Base-by-base conservation (phyloP, 2,329 filamentous ascomycete species). In the Whalleya microplaca region DNA sequence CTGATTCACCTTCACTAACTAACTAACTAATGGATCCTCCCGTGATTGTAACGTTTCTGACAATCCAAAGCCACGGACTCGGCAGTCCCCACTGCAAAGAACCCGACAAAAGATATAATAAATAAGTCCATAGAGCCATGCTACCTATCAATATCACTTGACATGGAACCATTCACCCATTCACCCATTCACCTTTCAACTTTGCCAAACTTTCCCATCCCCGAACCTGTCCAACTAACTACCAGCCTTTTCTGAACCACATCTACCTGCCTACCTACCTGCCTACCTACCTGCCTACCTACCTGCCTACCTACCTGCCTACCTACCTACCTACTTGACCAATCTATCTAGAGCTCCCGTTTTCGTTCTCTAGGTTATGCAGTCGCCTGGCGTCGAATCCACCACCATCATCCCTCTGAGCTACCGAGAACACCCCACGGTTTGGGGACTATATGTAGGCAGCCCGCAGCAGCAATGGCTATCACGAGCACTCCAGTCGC, bases 11-110 rank as follows among this genome's bases (percentile, higher is more conserved):
- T 46, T 32, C 52, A 51, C 52, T 60, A 58, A 53, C 60, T 55
- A 60, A 51, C 52, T 60, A 58, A 53, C 60, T 55, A 60, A 63
- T 63, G 18, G 57, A 58, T 46, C 58, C 56, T 62, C 64, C 62
- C 66, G 65, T 60, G 55, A 58, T 58, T 69, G 66, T 66, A 69
- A 68, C 66, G 66, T 69, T 68, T 64, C 66, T 61, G 59, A 61
- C 54, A 55, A 55, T 55, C 56, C 61, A 52, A 53, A 54, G 46
- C 42, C 50, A 52, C 54, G 56, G 59, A 64, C 63, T 65, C 66
- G 66, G 66, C 64, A 69, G 63, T 66, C 66, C 58, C 43, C 48
- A 51, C 57, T 58, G n/a, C n/a, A n/a, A n/a, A n/a, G n/a, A n/a
- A 49, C 53, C 49, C 55, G 32, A 37, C 56, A 20, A 6, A 8